Percentiles rank a stretch among this genome's conserved stretches.
phyloP scores from a whole-genome alignment of 2,329 filamentous ascomycete genomes.

The Arthrobotrys sphaeroides region DNA sequence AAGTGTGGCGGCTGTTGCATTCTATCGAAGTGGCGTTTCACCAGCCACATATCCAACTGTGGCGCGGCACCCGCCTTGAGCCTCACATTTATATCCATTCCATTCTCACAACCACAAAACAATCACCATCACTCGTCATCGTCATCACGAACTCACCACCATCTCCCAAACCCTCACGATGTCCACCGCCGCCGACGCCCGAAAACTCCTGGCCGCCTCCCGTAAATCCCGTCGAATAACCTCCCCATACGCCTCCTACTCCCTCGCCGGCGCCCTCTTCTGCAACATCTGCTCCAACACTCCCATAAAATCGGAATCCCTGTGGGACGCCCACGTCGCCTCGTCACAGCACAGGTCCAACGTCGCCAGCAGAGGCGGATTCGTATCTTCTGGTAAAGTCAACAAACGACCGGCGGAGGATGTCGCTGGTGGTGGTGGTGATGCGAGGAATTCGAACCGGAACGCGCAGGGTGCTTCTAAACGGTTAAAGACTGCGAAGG shows the following conservation, averaged over 20 bases:
- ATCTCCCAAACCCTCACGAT: neutral
- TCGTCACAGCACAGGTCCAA: conserved; percentile 65
- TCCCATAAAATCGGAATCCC: conserved; percentile 67
- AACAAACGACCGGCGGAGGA: conserved; percentile 58
- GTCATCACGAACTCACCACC: neutral
- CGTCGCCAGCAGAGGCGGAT: conserved; percentile 55
- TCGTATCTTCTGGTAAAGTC: conserved; percentile 50
- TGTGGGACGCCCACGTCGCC: conserved; percentile 64
- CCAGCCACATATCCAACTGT: conserved; percentile 1
- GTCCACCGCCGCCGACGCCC: conserved; percentile 79
- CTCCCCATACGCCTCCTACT: conserved; percentile 75
- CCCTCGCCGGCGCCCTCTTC: conserved; percentile 72
- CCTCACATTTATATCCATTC: conserved; percentile 30
- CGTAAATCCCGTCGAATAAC: conserved; percentile 77
- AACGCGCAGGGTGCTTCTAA: conserved; percentile 62
- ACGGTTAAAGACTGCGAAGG: conserved; percentile 61
- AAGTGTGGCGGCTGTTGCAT: conserved; percentile 16
- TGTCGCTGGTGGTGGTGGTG: conserved; percentile 57
- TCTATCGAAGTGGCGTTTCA: neutral
- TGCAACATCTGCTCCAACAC: conserved; percentile 75
- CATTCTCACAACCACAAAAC: conserved; percentile 56
- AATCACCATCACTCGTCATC: conserved; percentile 38
- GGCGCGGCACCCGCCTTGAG: conserved; percentile 4
- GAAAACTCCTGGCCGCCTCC: conserved; percentile 80
- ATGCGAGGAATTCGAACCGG: conserved; percentile 67